A percentile compares a stretch with the other conserved stretches of the same genome.
Conservation (phyloP, 2,329 filamentous ascomycete species). For the Verticillium klebahnii region DNA sequence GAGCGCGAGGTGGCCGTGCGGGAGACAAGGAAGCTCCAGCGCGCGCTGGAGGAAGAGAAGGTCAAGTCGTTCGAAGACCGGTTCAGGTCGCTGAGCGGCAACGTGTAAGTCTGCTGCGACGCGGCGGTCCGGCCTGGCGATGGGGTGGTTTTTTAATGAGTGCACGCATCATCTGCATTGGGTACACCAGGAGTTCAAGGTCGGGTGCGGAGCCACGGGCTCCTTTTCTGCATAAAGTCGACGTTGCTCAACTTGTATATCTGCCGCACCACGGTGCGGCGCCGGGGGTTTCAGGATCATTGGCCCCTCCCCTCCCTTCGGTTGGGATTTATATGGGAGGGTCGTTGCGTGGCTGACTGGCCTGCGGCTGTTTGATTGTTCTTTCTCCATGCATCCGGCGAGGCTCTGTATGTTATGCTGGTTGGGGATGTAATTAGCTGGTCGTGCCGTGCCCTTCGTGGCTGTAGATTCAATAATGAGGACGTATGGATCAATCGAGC, state of each 20-base stretch:
- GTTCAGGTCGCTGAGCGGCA: conserved; percentile 27
- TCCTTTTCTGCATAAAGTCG: not conserved
- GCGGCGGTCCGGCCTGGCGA: not conserved
- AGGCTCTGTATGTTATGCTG: not conserved
- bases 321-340: not conserved
- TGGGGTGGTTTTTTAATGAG: not conserved
- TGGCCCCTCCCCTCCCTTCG: too few relatives aligned
- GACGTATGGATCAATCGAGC: not conserved
- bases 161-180: not conserved
- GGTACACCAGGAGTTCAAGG: not conserved
- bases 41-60: conserved; percentile 59
- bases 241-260: not conserved
- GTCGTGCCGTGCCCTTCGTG: not conserved
- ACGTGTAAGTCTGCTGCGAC: conserved; percentile 3
- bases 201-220: not conserved
- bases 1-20: conserved; percentile 70
- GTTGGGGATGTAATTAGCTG: not conserved
- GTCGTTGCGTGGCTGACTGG: not conserved
- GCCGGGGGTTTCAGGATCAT: not conserved
- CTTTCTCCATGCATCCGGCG: not conserved
- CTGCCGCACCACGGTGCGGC: not conserved
- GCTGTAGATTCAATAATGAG: not conserved
- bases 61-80: conserved; percentile 42
- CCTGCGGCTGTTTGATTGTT: not conserved
- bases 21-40: conserved; percentile 65